These are phyloP conservation scores for Tagetes patula DNA, from an alignment of 129 eudicot genomes.

Conservation along the genomic window DNA sequence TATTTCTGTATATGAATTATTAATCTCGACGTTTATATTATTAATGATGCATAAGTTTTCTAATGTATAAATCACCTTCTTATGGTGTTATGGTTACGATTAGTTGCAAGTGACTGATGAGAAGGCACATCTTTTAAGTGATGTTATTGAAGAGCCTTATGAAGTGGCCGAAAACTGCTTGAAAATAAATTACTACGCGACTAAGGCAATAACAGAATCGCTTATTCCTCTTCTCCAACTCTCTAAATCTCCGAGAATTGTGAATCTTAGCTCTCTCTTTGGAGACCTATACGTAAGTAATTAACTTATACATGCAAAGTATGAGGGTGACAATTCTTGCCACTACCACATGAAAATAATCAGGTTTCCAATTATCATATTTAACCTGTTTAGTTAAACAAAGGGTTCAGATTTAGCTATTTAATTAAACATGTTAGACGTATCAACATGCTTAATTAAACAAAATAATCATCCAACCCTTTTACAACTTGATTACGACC, in stretches of 20 bases:
- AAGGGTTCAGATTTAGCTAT: too few species aligned
- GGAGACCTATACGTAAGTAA: slow-evolving; percentile 24
- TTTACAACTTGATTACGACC: too few species aligned
- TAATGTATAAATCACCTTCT: not conserved
- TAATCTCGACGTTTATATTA: not conserved
- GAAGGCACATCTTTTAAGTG: slow-evolving; percentile 6
- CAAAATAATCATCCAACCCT: too few species aligned
- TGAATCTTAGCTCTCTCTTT: not conserved
- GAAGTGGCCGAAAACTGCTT: slow-evolving; percentile 17
- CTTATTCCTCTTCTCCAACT: slow-evolving; percentile 18
- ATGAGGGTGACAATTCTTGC: too few species aligned
- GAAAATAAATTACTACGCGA: slow-evolving; percentile 10
- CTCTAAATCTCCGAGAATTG: slow-evolving; percentile 21
- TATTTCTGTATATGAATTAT: not conserved
- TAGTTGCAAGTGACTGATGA: slow-evolving; percentile 6
- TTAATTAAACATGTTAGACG: too few species aligned
- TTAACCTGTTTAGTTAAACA: too few species aligned
- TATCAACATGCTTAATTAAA: too few species aligned
- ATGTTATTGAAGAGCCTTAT: slow-evolving; percentile 8
- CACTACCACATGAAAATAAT: too few species aligned
- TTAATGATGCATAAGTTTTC: not conserved
- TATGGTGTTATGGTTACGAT: not conserved
- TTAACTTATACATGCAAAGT: not conserved
- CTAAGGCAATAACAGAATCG: slow-evolving; percentile 9
- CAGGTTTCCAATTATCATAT: too few species aligned